A percentile compares a stretch with the other conserved stretches of the same genome.
These are phyloP conservation scores for Lineolata rhizophorae DNA, from an alignment of 495 filamentous ascomycete genomes.

Conservation along the genomic window DNA sequence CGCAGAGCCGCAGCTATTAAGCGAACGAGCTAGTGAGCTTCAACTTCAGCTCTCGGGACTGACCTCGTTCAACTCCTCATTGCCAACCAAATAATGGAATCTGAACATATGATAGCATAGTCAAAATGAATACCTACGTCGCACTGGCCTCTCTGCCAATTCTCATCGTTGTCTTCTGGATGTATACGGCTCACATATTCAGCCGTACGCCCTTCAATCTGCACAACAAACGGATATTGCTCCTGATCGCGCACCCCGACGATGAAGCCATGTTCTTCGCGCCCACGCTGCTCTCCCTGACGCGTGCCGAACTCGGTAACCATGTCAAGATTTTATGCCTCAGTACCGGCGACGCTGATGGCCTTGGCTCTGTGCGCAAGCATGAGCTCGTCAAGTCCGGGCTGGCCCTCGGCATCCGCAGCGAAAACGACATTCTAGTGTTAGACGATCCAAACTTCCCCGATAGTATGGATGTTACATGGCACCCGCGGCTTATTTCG, in stretches of 20 bases:
- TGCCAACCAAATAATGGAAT: too few species aligned
- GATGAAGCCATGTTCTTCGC: constrained; percentile 99
- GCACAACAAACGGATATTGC: constrained; percentile 56
- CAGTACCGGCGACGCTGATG: constrained; percentile 71
- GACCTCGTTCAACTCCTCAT: neutral
- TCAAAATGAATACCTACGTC: too few species aligned
- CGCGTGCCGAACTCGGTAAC: constrained; percentile 53
- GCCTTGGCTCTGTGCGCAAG: constrained; percentile 60
- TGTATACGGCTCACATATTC: constrained; percentile 31
- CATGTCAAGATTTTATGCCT: constrained; percentile 86
- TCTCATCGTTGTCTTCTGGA: constrained; percentile 29
- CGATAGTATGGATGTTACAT: constrained; percentile 62
- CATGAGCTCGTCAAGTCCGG: constrained; percentile 66
- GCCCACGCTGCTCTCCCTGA: constrained; percentile 62
- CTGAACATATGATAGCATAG: too few species aligned
- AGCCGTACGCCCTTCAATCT: constrained; percentile 43
- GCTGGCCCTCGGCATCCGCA: constrained; percentile 46
- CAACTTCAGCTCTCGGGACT: neutral
- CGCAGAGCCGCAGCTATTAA: neutral
- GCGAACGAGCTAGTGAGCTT: too few species aligned
- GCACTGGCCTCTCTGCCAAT: constrained; percentile 29
- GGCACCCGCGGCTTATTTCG: constrained; percentile 48
- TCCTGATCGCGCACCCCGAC: constrained; percentile 92
- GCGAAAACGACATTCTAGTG: constrained; percentile 54
- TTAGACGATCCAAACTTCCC: constrained; percentile 64